Evolutionary conservation across 768 basidiomycete species (phyloP), one percentile per base, ranked within the genome.

Genomic region (Pluteus cervinus): DNA sequence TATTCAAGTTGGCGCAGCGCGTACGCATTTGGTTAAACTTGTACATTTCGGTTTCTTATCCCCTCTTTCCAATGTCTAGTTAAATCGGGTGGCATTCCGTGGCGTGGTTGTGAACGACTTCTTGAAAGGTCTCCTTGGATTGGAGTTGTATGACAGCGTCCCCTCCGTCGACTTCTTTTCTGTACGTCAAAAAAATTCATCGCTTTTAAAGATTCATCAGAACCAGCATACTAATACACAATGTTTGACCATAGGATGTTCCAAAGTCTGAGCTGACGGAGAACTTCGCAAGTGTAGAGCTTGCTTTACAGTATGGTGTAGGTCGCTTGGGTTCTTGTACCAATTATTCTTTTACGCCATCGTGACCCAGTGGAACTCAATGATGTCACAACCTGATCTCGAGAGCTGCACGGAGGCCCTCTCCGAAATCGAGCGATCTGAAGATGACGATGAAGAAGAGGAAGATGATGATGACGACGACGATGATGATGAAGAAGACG

Each of bases 221-320:
- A n/a, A n/a, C n/a, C n/a, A n/a, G n/a, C n/a, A n/a, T n/a, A n/a
- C n/a, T n/a, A n/a, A n/a, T n/a, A n/a, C n/a, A n/a, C n/a, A n/a
- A n/a, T n/a, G n/a, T n/a, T n/a, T n/a, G n/a, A n/a, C n/a, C n/a
- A n/a, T n/a, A n/a, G n/a, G n/a, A n/a, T n/a, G n/a, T n/a, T n/a
- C n/a, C n/a, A n/a, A n/a, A n/a, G n/a, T n/a, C n/a, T n/a, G n/a
- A n/a, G n/a, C n/a, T n/a, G n/a, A n/a, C n/a, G n/a, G n/a, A 2
- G 49, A 48, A 2, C 68, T 76, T 7, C 84, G 82, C 5, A 58
- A 83, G 80, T 20, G 64, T 82, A 18, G 85, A 86, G 50, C 85
- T 85, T 61, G 83, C 66, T 29, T 35, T 69, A 12, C 50, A 70
- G 2, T 72, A 72, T 52, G 40, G 67, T 22, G 67, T 68, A 44